Evolutionary conservation across 1,139 yeast species (phyloP).

Genomic region (Suhomyces bolitotheri): DNA sequence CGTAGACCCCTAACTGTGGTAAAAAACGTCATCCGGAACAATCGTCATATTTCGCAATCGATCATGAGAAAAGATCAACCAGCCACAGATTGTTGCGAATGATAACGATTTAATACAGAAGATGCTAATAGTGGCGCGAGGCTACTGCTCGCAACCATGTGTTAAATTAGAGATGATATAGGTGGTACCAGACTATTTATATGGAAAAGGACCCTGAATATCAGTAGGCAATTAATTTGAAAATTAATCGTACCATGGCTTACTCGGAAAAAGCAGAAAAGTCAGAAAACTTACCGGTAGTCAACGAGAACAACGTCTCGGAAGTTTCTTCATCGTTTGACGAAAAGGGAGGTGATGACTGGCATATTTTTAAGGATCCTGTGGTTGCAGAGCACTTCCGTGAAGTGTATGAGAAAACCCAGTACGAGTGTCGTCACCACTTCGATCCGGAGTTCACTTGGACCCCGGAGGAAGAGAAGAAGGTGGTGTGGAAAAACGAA

Average conservation of each 20-base stretch:
- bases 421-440: slow-evolving; percentile 35
- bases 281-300: background rate
- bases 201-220: too few relatives aligned
- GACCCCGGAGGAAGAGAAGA: slow-evolving; percentile 36
- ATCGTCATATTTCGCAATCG: slow-evolving; percentile 7
- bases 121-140: slow-evolving; percentile 2
- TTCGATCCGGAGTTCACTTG: slow-evolving; percentile 40
- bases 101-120: background rate
- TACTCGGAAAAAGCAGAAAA: background rate
- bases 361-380: slow-evolving; percentile 33
- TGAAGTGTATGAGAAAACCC: slow-evolving; percentile 28
- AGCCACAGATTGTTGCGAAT: slow-evolving; percentile 4
- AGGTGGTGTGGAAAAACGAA: slow-evolving; percentile 29
- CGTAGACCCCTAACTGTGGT: too few relatives aligned
- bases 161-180: too few relatives aligned
- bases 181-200: too few relatives aligned
- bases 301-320: slow-evolving; percentile 3
- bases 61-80: background rate
- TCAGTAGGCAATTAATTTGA: too few relatives aligned
- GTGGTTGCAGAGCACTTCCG: slow-evolving; percentile 29
- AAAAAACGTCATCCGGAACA: background rate
- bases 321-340: slow-evolving; percentile 7
- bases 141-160: background rate
- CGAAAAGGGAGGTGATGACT: slow-evolving; percentile 3
- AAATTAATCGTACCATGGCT: too few relatives aligned